These are phyloP conservation scores for Wickerhamiella australiensis DNA, from an alignment of 805 yeast genomes.

Conservation along the genomic window DNA sequence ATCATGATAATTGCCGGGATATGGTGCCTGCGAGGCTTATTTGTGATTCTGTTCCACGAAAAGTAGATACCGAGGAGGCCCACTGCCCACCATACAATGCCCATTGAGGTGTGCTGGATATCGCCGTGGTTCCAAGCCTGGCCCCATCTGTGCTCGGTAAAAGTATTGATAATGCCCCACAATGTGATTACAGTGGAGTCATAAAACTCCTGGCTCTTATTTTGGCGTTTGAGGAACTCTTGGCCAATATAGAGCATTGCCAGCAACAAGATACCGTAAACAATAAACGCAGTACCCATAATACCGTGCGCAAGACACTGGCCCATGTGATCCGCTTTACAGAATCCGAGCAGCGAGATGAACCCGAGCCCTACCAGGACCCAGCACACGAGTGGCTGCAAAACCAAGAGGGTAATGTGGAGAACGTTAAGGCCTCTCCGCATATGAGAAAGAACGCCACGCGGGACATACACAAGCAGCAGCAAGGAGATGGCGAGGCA, in stretches of 20 bases:
- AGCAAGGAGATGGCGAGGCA: conserved; percentile 30
- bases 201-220: conserved; percentile 68
- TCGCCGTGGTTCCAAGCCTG: conserved; percentile 89
- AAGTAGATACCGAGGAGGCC: conserved; percentile 76
- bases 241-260: conserved; percentile 59
- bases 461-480: conserved; percentile 30
- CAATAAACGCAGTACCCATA: conserved; percentile 82
- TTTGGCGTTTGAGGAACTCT: conserved; percentile 35
- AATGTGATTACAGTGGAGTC: conserved; percentile 68
- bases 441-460: conserved; percentile 28
- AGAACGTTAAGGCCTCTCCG: conserved; percentile 23
- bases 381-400: conserved; percentile 49
- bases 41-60: conserved; percentile 42
- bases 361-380: conserved; percentile 71
- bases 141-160: conserved; percentile 96
- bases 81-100: conserved; percentile 92
- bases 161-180: conserved; percentile 92
- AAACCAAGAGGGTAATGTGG: conserved; percentile 27
- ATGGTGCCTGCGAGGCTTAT: conserved; percentile 46
- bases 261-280: conserved; percentile 61
- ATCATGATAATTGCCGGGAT: conserved; percentile 73
- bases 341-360: conserved; percentile 75
- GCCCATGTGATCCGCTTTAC: conserved; percentile 73
- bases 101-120: conserved; percentile 93
- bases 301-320: conserved; percentile 96